A percentile compares a stretch with the other conserved stretches of the same genome.
Conservation (phyloP, 495 filamentous ascomycete species). For the Penicillium canescens region DNA sequence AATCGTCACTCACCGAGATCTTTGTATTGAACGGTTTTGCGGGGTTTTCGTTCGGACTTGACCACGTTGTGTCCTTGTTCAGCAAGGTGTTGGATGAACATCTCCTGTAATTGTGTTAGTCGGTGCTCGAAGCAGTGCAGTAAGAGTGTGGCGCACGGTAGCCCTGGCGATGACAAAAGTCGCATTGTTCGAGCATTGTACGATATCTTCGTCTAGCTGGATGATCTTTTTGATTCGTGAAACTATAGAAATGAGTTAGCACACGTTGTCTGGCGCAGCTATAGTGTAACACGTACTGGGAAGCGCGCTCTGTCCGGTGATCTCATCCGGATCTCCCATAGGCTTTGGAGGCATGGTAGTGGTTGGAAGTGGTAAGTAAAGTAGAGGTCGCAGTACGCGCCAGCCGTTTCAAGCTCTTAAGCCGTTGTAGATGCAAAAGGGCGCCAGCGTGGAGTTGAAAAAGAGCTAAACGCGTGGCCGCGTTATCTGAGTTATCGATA, state of each 20-base stretch:
- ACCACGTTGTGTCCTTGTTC: slow-evolving; percentile 85
- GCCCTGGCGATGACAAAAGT: slow-evolving; percentile 94
- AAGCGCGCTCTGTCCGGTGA: slow-evolving; percentile 79
- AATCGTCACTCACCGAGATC: slow-evolving; percentile 65
- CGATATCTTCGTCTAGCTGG: slow-evolving; percentile 79
- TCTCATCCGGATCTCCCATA: slow-evolving; percentile 73
- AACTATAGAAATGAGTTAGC: slow-evolving; percentile 52
- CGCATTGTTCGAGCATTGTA: slow-evolving; percentile 83
- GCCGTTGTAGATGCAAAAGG: background rate
- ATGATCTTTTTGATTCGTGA: slow-evolving; percentile 94
- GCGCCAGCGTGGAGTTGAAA: slow-evolving; percentile 14
- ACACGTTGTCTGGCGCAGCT: background rate
- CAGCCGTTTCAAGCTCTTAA: background rate
- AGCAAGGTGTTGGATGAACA: slow-evolving; percentile 93
- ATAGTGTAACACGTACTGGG: slow-evolving; percentile 63
- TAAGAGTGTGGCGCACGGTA: slow-evolving; percentile 54
- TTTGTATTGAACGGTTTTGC: slow-evolving; percentile 94
- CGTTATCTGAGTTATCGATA: slow-evolving; percentile 37
- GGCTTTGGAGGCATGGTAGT: slow-evolving; percentile 84
- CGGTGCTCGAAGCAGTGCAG: background rate
- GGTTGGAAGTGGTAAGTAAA: background rate
- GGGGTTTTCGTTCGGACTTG: slow-evolving; percentile 84
- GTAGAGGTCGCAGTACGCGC: background rate
- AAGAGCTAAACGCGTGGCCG: slow-evolving; percentile 27
- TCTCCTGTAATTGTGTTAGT: slow-evolving; percentile 59